These are phyloP conservation scores for Xylaria longipes DNA, from an alignment of 495 filamentous ascomycete species.

Conservation along the genomic window DNA sequence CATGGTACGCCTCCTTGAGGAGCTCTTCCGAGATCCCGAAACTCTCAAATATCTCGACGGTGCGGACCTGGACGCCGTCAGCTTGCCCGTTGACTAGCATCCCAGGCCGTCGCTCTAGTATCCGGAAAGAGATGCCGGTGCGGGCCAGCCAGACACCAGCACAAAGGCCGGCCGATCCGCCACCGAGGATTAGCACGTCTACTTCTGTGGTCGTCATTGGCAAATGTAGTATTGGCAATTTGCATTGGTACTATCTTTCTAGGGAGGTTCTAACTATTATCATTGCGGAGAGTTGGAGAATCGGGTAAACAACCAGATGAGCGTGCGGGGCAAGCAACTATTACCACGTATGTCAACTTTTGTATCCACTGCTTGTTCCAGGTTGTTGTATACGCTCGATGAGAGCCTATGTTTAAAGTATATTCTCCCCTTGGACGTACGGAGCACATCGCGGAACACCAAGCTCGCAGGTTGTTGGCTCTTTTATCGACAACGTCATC, in stretches of 20 bases:
- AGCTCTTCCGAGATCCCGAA: conserved; percentile 75
- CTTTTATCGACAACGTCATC: not conserved
- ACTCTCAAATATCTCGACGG: conserved; percentile 80
- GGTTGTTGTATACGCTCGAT: not conserved
- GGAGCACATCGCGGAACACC: not conserved
- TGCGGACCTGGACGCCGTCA: conserved; percentile 80
- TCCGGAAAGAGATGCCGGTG: conserved; percentile 64
- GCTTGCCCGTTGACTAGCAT: conserved; percentile 75
- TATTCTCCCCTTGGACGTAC: not conserved
- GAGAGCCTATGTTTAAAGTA: not conserved
- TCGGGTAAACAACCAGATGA: not conserved
- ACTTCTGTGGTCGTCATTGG: conserved; percentile 25
- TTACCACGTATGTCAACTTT: not conserved
- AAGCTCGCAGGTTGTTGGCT: not conserved
- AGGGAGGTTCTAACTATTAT: not conserved
- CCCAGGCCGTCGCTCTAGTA: conserved; percentile 67
- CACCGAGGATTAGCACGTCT: conserved; percentile 70
- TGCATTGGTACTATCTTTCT: not conserved
- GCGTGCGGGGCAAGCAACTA: conserved; percentile 10
- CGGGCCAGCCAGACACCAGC: conserved; percentile 71
- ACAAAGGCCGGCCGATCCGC: conserved; percentile 72
- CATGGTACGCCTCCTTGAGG: conserved; percentile 74
- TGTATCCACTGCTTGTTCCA: not conserved
- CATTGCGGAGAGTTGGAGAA: not conserved
- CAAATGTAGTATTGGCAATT: not conserved